phyloP scores from a whole-genome alignment of 768 basidiomycete genomes.

The Lentinus tigrinus region DNA sequence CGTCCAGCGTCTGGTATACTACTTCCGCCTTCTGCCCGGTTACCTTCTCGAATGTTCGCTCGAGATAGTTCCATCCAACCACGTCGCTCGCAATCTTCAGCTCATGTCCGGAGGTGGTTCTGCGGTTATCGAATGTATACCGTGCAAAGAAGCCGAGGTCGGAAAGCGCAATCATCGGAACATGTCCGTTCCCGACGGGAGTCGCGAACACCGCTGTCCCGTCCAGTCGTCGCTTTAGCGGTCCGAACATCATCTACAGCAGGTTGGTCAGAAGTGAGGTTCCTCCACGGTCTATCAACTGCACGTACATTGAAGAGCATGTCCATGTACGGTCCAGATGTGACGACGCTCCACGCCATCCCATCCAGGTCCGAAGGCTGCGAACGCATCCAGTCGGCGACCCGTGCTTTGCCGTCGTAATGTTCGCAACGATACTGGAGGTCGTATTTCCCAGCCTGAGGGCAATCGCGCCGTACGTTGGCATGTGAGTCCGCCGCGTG shows the following conservation, averaged over 20 bases:
- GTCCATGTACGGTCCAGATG: constrained; percentile 28
- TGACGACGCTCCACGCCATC: constrained; percentile 39
- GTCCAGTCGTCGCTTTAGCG: constrained; percentile 24
- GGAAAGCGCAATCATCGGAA: constrained; percentile 30
- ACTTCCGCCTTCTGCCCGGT: constrained; percentile 9
- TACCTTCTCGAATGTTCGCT: constrained; percentile 16
- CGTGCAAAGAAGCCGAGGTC: constrained; percentile 33
- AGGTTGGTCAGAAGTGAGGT: neutral
- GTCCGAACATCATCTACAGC: constrained; percentile 18
- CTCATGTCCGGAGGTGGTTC: constrained; percentile 22
- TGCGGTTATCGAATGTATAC: constrained; percentile 31
- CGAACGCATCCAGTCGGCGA: constrained; percentile 36
- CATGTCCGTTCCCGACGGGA: constrained; percentile 20
- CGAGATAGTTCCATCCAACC: constrained; percentile 26
- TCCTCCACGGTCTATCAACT: neutral
- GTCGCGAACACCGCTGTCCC: constrained; percentile 30
- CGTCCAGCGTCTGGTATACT: constrained; percentile 10
- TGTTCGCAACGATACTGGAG: constrained; percentile 36
- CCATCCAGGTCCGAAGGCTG: constrained; percentile 34
- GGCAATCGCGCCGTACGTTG: constrained; percentile 3
- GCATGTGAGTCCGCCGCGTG: neutral
- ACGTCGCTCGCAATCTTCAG: constrained; percentile 27
- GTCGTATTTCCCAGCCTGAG: constrained; percentile 17
- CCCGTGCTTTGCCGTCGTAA: constrained; percentile 41
- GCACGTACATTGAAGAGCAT: constrained; percentile 15